Conservation (phyloP, 805 yeast species). For the Suhomyces xylopsoci region DNA sequence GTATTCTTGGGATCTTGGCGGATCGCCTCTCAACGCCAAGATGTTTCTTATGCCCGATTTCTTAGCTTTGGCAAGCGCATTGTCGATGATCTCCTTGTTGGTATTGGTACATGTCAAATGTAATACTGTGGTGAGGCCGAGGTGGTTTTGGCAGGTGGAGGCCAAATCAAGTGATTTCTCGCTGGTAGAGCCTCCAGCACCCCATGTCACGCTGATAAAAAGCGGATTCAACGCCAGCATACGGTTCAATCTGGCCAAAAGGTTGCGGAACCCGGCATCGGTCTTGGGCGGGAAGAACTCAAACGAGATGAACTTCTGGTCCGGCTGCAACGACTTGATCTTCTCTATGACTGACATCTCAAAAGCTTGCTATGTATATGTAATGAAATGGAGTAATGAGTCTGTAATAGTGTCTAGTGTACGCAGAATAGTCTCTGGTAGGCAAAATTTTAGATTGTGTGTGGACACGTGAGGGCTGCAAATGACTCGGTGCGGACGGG, state of each 20-base stretch:
- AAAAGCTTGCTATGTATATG: background rate
- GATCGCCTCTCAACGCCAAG: conserved; percentile 93
- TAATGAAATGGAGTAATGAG: background rate
- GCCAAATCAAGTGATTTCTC: conserved; percentile 85
- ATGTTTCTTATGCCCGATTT: conserved; percentile 81
- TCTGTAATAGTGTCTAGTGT: too few relatives aligned
- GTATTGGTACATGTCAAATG: conserved; percentile 97
- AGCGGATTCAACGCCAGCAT: conserved; percentile 86
- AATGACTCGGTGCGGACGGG: background rate
- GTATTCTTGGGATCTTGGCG: conserved; percentile 75
- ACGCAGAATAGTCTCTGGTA: background rate
- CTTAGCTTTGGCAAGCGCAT: conserved; percentile 71
- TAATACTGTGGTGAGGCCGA: conserved; percentile 85
- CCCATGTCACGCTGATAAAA: conserved; percentile 96
- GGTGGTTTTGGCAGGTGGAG: conserved; percentile 64
- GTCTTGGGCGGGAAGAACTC: conserved; percentile 99
- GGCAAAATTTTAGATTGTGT: conserved; percentile 1
- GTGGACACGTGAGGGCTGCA: conserved; percentile 2
- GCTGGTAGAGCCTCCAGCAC: conserved; percentile 95
- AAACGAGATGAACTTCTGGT: conserved; percentile 70
- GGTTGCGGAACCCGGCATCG: conserved; percentile 78
- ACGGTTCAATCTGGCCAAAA: conserved; percentile 81
- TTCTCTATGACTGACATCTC: conserved; percentile 44
- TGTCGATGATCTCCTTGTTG: conserved; percentile 69
- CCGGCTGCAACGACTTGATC: conserved; percentile 45